Evolutionary conservation across 164 flowering plant species (phyloP).

Genomic region (Magnolia sinica): DNA sequence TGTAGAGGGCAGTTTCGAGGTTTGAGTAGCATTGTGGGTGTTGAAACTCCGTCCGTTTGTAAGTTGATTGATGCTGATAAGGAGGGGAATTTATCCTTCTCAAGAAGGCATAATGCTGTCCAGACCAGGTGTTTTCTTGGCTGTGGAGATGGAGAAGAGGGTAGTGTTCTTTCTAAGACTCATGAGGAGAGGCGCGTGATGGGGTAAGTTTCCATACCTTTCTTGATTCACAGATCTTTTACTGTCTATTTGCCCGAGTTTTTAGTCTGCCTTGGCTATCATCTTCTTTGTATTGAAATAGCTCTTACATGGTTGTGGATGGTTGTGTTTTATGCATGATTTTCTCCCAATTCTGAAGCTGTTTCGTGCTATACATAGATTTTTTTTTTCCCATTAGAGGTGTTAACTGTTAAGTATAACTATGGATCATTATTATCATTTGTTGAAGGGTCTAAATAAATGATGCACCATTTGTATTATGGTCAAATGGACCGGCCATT

Average conservation of each 20-base stretch:
- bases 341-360: no score
- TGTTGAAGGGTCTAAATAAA: no score
- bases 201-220: conserved; percentile 43
- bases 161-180: conserved; percentile 52
- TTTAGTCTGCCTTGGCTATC: not conserved
- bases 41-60: conserved; percentile 11
- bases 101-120: conserved; percentile 9
- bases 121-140: conserved; percentile 73
- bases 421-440: no score
- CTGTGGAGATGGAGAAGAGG: conserved; percentile 79
- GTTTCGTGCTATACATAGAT: no score
- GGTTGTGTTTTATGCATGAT: no score
- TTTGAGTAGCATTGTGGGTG: conserved; percentile 35
- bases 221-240: not conserved
- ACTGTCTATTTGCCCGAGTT: not conserved
- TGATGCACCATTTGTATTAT: no score
- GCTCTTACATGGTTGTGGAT: no score
- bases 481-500: no score
- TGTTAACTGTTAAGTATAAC: no score
- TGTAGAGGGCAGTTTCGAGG: conserved; percentile 16
- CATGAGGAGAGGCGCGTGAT: conserved; percentile 75
- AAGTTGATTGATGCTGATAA: conserved; percentile 5
- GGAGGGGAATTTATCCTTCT: conserved; percentile 1
- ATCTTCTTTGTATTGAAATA: not conserved
- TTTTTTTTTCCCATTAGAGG: no score